phyloP scores from a whole-genome alignment of 768 basidiomycete species.

The Arthromyces matolae region DNA sequence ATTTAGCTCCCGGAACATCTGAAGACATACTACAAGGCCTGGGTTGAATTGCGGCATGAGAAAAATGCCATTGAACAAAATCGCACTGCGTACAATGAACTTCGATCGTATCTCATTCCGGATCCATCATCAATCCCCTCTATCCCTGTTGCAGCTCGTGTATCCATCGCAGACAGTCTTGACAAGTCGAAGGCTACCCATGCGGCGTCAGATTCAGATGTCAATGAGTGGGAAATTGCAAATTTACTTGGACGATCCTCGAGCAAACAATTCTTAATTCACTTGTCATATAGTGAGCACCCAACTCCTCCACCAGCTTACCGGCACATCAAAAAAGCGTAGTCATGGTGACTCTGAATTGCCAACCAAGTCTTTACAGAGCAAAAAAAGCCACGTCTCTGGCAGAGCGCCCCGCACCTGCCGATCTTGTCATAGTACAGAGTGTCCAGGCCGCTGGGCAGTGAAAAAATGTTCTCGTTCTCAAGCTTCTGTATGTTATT shows the following conservation, averaged over 20 bases:
- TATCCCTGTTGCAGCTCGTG: neutral
- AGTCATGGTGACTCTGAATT: no score
- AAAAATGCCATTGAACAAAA: slow-evolving; percentile 11
- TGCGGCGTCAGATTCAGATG: neutral
- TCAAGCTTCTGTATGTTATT: neutral
- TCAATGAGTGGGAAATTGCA: slow-evolving; percentile 1
- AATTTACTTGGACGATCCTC: neutral
- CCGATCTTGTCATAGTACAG: neutral
- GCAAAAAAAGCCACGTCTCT: neutral
- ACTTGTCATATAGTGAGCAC: neutral
- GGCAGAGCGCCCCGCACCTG: neutral
- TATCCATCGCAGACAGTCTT: neutral
- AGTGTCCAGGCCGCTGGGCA: neutral
- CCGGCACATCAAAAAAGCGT: neutral
- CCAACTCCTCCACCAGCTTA: neutral
- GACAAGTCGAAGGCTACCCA: neutral
- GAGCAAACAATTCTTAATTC: neutral
- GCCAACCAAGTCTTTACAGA: neutral
- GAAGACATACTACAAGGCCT: slow-evolving; percentile 13
- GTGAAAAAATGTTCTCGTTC: neutral
- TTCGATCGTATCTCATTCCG: slow-evolving; percentile 2
- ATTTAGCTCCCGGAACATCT: slow-evolving; percentile 11
- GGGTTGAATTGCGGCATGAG: slow-evolving; percentile 9
- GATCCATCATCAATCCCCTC: neutral
- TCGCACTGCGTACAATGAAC: neutral